Percentiles rank a stretch among this genome's conserved stretches.
These are phyloP conservation scores for Gaeumannomyces tritici DNA, from an alignment of 2,329 filamentous ascomycete species.

Conservation along the genomic window DNA sequence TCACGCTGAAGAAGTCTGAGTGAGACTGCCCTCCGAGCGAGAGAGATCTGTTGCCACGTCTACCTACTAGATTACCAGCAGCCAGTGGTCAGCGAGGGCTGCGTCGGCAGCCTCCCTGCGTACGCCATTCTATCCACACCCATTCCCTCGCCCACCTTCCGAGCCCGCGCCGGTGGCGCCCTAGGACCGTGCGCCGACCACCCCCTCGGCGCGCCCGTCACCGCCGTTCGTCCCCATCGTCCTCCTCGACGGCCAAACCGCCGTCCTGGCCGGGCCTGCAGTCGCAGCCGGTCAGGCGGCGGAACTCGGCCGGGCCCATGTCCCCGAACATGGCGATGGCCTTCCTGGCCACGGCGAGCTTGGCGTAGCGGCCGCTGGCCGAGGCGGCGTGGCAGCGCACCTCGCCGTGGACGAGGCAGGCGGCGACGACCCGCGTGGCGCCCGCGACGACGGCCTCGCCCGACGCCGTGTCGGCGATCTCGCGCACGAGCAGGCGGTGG, in stretches of 20 bases:
- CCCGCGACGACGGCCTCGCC: slow-evolving; percentile 16
- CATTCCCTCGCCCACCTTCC: background rate
- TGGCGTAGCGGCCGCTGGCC: slow-evolving; percentile 63
- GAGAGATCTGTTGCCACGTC: background rate
- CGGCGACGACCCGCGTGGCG: slow-evolving; percentile 50
- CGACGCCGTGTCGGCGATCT: slow-evolving; percentile 28
- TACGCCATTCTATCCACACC: background rate
- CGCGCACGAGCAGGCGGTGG: slow-evolving; percentile 45
- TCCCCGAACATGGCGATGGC: slow-evolving; percentile 39
- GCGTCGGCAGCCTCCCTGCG: background rate
- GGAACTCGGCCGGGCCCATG: slow-evolving; percentile 46
- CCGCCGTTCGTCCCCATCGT: background rate
- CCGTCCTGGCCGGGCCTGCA: slow-evolving; percentile 32
- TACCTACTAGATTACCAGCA: background rate
- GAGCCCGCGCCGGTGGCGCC: background rate
- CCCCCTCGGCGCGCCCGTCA: background rate
- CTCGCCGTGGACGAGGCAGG: slow-evolving; percentile 64
- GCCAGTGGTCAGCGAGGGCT: background rate
- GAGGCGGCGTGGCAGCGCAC: slow-evolving; percentile 54
- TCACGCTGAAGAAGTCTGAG: too few relatives aligned
- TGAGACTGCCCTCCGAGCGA: too few relatives aligned
- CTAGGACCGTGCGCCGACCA: background rate
- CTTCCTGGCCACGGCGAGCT: slow-evolving; percentile 53
- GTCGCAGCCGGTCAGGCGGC: slow-evolving; percentile 49
- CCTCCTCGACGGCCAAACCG: slow-evolving; percentile 3